phyloP scores from a whole-genome alignment of 495 filamentous ascomycete genomes.

The Gamarada debralockiae region DNA sequence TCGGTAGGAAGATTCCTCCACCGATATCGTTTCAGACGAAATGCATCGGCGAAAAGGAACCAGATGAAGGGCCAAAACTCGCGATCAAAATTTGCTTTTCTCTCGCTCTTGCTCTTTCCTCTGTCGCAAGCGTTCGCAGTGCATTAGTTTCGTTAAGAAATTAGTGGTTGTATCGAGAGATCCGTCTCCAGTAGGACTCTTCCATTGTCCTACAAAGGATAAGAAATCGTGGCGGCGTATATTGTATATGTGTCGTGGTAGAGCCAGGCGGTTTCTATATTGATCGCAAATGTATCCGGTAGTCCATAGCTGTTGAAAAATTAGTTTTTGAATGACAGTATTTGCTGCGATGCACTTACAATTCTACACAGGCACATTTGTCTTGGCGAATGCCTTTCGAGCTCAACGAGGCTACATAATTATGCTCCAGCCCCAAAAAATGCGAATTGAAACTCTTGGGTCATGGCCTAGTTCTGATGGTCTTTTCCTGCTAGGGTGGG shows the following conservation, averaged over 20 bases:
- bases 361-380: background rate
- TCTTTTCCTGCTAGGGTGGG: background rate
- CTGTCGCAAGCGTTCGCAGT: background rate
- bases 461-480: constrained; percentile 7
- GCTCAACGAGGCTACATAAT: constrained; percentile 8
- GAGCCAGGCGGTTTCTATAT: background rate
- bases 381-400: constrained; percentile 2
- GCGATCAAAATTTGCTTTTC: background rate
- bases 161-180: background rate
- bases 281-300: background rate
- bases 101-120: too few species aligned
- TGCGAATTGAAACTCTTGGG: constrained; percentile 10
- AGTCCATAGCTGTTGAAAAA: constrained; percentile 1
- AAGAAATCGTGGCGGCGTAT: constrained; percentile 15
- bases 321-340: background rate
- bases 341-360: background rate
- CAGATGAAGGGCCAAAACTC: background rate
- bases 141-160: background rate
- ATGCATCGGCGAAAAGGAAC: background rate
- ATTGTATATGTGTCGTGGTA: constrained; percentile 1
- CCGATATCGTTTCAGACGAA: background rate
- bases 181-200: background rate
- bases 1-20: background rate
- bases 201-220: constrained; percentile 10
- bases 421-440: constrained; percentile 6